Evolutionary conservation across 345 rosid genomes (phyloP), one percentile per base, ranked within the genome.

Genomic region (Citrus cavaleriei): DNA sequence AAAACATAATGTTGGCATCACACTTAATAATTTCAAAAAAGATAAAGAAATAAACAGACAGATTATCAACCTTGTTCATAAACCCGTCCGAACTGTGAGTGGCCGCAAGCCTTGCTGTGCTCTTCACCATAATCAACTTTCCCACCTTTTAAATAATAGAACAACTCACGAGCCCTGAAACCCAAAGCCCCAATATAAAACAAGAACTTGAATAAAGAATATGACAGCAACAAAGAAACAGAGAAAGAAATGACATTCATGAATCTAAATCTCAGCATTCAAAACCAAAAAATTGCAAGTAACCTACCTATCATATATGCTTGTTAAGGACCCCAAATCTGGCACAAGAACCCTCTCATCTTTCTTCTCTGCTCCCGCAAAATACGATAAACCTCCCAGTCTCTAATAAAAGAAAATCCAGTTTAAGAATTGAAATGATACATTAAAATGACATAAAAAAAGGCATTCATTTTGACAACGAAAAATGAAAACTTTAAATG

Each of bases 351-450:
- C 97, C 86, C 94, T 93, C 84, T 94, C 98, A 30, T 94, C 97
- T 78, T 93, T 94, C 89, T 94, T 93, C 88, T 97, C 99, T 10
- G 98, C 99, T 35, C 98, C 99, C 9, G 93, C 98, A 84, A 97
- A 97, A 80, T 94, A 97, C n/a, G 99, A 94, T 35, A 92, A 86
- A 9, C 95, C 97, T 58, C 98, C 98, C 79, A 97, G 79, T 79
- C 86, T 90, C 99, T 97, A 77, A 72, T 49, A 71, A 54, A 13
- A 84, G 73, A 51, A 78, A 80, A 75, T 42, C 59, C 69, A 68
- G 22, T 27, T 37, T 6, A 73, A 70, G 78, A 78, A 62, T 14
- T 4, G 9, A 79, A 77, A 37, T 9, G 14, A 19, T 28, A 27
- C 61, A 12, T 62, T 24, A 5, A 60, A 61, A 59, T n/a, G 14